Evolutionary conservation across 768 basidiomycete species (phyloP), one percentile per base, ranked within the genome.

Genomic region (Neoboletus brunneissimus): DNA sequence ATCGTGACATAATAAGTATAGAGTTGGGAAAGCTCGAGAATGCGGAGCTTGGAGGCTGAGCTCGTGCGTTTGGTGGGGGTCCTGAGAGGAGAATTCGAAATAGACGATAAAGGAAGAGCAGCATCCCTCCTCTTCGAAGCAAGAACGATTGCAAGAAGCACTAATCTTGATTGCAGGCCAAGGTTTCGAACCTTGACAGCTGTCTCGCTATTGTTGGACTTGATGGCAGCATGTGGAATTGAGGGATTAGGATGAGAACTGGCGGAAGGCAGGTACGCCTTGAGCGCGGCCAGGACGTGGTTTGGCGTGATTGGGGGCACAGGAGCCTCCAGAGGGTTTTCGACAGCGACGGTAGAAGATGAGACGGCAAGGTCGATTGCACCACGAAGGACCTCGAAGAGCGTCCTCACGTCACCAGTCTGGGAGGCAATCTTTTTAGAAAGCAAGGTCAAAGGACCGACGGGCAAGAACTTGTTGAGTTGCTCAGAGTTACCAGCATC

Each of bases 371-470:
- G 72, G 61, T 91, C 88, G 61, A 95, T 89, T 9, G 91, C 88
- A 12, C 86, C 82, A 31, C 91, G 82, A 11, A 91, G 77, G 13
- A 93, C 88, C 67, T 91, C 89, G 53, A 95, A 87, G 2, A 92
- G 74, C 25, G 81, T 83, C 40, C 92, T 79, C 10, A 94, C 89
- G 63, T 95, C 92, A 16, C 92, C 92, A 0, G 92, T 91, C 55
- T 86, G 77, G 2, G 88, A 80, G 5, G 92, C 91, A 20, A 93
- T 75, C 66, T 91, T 92, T 75, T 89, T 91, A 10, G 88, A 82
- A 29, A 91, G 78, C 15, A 94, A 76, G 37, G 80, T 84, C 35
- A 93, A 70, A 3, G 89, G 80, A 1, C 88, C 77, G 7, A 74
- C 54, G 4, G 88, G 85, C 32, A 94, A 72, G 62, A 94, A 80